These are phyloP conservation scores for Atalantia buxifolia DNA, from an alignment of 345 rosid species.

Conservation along the genomic window DNA sequence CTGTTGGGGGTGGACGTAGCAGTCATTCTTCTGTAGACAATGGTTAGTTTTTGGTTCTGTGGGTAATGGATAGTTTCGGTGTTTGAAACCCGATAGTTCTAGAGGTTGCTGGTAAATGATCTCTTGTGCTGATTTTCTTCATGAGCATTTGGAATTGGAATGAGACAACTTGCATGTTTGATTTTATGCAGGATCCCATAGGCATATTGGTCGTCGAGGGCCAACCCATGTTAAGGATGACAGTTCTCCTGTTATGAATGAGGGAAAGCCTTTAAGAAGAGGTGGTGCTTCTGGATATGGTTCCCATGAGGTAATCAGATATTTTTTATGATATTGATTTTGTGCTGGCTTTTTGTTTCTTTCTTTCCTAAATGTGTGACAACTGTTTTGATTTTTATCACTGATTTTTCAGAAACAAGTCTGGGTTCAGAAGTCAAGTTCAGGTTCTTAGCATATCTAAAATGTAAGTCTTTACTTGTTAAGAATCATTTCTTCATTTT, in stretches of 20 bases:
- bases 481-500: background rate
- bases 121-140: background rate
- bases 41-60: constrained; percentile 27
- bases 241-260: constrained; percentile 24
- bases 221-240: constrained; percentile 40
- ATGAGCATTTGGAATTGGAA: background rate
- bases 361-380: background rate
- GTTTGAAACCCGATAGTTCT: background rate
- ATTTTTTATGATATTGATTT: background rate
- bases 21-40: constrained; percentile 37
- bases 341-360: background rate
- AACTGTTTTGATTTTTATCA: background rate
- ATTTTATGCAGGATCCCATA: constrained; percentile 38
- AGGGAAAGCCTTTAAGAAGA: constrained; percentile 39
- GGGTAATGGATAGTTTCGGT: background rate
- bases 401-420: constrained; percentile 50
- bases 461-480: constrained; percentile 22
- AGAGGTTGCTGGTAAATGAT: background rate
- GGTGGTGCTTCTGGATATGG: constrained; percentile 35
- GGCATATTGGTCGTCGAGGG: constrained; percentile 41
- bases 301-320: constrained; percentile 34
- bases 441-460: constrained; percentile 33
- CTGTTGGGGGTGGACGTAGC: constrained; percentile 26
- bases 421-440: constrained; percentile 64
- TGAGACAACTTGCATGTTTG: constrained; percentile 6